Conservation (phyloP, 1,284 basidiomycete species). For the Macrocystidia cucumis region DNA sequence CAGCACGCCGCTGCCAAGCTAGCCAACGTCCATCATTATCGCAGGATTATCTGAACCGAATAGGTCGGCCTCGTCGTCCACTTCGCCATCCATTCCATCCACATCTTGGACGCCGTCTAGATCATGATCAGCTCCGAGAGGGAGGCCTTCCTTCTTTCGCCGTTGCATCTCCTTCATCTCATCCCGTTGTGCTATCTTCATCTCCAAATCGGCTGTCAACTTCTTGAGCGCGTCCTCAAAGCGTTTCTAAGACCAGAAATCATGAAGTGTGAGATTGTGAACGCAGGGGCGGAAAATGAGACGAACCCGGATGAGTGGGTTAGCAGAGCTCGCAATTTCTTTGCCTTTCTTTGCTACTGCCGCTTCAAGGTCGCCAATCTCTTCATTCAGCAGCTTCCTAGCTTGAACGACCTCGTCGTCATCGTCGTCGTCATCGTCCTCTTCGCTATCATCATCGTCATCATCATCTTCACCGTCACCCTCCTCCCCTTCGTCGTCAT, state of each 20-base stretch:
- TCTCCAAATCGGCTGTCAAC: slow-evolving; percentile 78
- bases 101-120: slow-evolving; percentile 35
- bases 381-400: slow-evolving; percentile 78
- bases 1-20: slow-evolving; percentile 4
- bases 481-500: slow-evolving; percentile 55
- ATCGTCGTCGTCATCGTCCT: slow-evolving; percentile 64
- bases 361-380: slow-evolving; percentile 84
- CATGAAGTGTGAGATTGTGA: slow-evolving; percentile 3
- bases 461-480: slow-evolving; percentile 66
- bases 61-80: slow-evolving; percentile 37
- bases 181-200: slow-evolving; percentile 77
- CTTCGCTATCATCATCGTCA: slow-evolving; percentile 47
- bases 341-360: slow-evolving; percentile 82
- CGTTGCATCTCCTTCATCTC: slow-evolving; percentile 68
- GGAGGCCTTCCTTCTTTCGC: slow-evolving; percentile 54
- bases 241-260: slow-evolving; percentile 57
- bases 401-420: slow-evolving; percentile 73
- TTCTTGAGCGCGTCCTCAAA: slow-evolving; percentile 92
- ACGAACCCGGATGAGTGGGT: slow-evolving; percentile 79
- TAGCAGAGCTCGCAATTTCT: slow-evolving; percentile 82
- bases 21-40: slow-evolving; percentile 19
- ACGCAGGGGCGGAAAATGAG: slow-evolving; percentile 4
- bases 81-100: slow-evolving; percentile 24
- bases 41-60: slow-evolving; percentile 48
- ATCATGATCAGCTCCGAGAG: slow-evolving; percentile 36